These are phyloP conservation scores for Apostasia ramifera DNA, from an alignment of 106 monocot species.

Conservation along the genomic window DNA sequence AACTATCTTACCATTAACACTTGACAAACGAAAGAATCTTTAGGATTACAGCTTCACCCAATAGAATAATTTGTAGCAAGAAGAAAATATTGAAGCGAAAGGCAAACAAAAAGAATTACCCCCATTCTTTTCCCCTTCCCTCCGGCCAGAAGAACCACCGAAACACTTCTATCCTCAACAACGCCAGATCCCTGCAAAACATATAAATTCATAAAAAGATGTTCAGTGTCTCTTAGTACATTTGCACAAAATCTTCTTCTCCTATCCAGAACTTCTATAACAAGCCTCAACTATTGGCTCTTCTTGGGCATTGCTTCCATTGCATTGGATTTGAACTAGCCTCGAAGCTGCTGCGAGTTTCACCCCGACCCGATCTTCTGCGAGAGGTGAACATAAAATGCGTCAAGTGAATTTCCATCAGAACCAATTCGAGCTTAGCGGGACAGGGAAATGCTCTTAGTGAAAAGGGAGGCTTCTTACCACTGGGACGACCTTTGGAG, in stretches of 20 bases:
- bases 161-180: constrained; percentile 86
- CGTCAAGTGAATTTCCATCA: not conserved
- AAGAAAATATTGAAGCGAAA: not conserved
- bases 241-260: not conserved
- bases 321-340: not conserved
- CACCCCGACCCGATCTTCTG: not conserved
- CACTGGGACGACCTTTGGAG: not conserved
- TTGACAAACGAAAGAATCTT: no score
- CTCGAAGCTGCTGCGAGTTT: not conserved
- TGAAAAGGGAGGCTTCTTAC: not conserved
- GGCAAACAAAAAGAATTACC: constrained; percentile 33
- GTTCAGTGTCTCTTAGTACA: not conserved
- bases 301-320: not conserved
- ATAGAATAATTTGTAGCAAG: no score
- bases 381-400: not conserved
- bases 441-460: not conserved
- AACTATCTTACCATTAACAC: no score
- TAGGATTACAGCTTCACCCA: no score
- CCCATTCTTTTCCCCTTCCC: constrained; percentile 93
- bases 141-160: constrained; percentile 84
- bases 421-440: not conserved
- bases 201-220: not conserved
- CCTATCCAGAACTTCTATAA: not conserved
- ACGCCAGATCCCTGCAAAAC: constrained; percentile 21
- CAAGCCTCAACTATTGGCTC: not conserved